Base-by-base conservation (phyloP, 2,329 filamentous ascomycete species). In the Phialocephala subalpina region DNA sequence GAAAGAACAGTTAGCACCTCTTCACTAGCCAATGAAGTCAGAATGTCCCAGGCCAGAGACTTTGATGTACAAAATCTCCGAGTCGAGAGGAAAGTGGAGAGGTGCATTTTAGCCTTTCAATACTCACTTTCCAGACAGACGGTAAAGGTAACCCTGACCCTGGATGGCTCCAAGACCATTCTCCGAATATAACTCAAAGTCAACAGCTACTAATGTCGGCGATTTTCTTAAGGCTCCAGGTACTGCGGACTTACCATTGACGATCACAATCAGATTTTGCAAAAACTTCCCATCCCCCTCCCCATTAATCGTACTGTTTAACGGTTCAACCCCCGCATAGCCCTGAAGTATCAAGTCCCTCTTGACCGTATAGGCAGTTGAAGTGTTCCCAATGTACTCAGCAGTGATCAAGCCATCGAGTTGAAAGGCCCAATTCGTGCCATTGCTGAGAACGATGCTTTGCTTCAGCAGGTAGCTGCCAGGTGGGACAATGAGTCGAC, bases 181-280 rank as follows among this genome's bases (percentile, higher is more conserved):
- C 35, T 16, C 27, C 22, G 57, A 59, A 42, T 59, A 59, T 9
- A 59, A 47, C 36, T 59, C 57, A 33, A 59, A 59, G 16, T 59
- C 57, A 33, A 59, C 57, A 59, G 57, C 57, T 59, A 29, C 16
- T n/a, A n/a, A n/a, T n/a, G n/a, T n/a, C n/a, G n/a, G n/a, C n/a
- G n/a, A n/a, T n/a, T n/a, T n/a, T n/a, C n/a, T n/a, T n/a, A n/a
- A n/a, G n/a, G n/a, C n/a, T n/a, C n/a, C n/a, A n/a, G 20, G 47
- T 5, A 14, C n/a, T 52, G 9, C 22, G n/a, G 25, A 40, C 36
- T 2, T 47, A 59, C 57, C 33, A 25, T 59, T 59, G 36, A 59
- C 22, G 33, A 59, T 45, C 3, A 36, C 57, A 36, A 59, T 8
- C n/a, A 59, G 16, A 16, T 59, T 59, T 36, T 59, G 14, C 12